Conservation (phyloP, 2,329 filamentous ascomycete genomes). For the Aspergillus vadensis region DNA sequence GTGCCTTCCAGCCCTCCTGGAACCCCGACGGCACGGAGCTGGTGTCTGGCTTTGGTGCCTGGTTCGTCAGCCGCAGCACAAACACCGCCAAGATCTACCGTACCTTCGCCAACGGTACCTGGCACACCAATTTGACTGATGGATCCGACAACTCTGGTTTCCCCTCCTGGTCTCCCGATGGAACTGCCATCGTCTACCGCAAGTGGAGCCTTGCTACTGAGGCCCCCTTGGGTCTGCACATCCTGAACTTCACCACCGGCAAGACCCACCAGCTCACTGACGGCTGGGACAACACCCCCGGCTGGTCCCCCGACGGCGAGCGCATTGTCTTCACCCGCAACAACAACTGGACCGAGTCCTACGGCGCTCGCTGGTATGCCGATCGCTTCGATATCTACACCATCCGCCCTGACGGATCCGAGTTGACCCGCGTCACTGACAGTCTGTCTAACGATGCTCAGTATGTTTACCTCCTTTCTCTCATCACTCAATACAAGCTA, state of each 20-base stretch:
- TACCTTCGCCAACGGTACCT: slow-evolving; percentile 21
- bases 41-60: slow-evolving; percentile 43
- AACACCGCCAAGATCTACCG: neutral
- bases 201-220: slow-evolving; percentile 29
- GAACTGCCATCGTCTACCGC: slow-evolving; percentile 41
- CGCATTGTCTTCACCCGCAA: slow-evolving; percentile 45
- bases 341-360: slow-evolving; percentile 29
- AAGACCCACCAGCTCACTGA: slow-evolving; percentile 38
- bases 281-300: slow-evolving; percentile 44
- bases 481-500: neutral
- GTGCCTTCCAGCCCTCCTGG: slow-evolving; percentile 40
- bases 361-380: slow-evolving; percentile 4
- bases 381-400: slow-evolving; percentile 44
- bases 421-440: slow-evolving; percentile 36
- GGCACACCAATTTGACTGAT: slow-evolving; percentile 37
- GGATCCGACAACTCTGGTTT: slow-evolving; percentile 43
- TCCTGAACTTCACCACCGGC: slow-evolving; percentile 30
- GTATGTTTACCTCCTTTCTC: neutral
- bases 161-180: slow-evolving; percentile 43
- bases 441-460: slow-evolving; percentile 48
- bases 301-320: slow-evolving; percentile 44
- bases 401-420: slow-evolving; percentile 45
- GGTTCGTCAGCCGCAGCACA: slow-evolving; percentile 41
- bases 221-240: slow-evolving; percentile 33
- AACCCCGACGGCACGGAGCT: slow-evolving; percentile 42